These are phyloP conservation scores for Betula pendula DNA, from an alignment of 306 rosid genomes.

Conservation along the genomic window DNA sequence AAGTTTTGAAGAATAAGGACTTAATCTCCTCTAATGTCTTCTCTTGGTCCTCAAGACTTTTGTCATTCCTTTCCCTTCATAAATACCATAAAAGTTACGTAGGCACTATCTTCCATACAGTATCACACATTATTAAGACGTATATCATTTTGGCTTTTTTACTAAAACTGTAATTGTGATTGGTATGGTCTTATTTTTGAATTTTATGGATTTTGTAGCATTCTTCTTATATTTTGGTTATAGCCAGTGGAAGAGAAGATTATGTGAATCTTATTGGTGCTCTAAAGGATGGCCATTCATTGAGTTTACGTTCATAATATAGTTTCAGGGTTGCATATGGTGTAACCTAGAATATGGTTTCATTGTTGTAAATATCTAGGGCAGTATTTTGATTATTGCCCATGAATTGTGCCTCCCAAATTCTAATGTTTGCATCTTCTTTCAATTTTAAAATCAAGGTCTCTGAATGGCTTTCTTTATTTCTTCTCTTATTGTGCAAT, in stretches of 20 bases:
- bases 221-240: not conserved
- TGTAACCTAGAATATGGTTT: not conserved
- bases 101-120: too few relatives aligned
- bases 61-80: too few relatives aligned
- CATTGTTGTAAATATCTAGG: not conserved
- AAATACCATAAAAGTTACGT: too few relatives aligned
- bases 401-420: not conserved
- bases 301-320: not conserved
- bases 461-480: not conserved
- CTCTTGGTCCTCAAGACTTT: too few relatives aligned
- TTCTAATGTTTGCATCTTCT: not conserved
- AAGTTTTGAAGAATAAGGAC: too few relatives aligned
- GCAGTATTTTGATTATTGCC: not conserved
- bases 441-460: not conserved
- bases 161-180: not conserved
- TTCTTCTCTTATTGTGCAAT: not conserved
- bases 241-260: not conserved
- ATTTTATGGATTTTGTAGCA: not conserved
- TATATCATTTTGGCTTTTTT: not conserved
- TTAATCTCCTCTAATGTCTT: too few relatives aligned
- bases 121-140: slow-evolving; percentile 7
- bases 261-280: not conserved
- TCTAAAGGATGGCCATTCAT: not conserved
- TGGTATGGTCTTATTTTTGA: not conserved
- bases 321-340: not conserved